Evolutionary conservation across 345 rosid species (phyloP), one percentile per base, ranked within the genome.

Genomic region (Salix purpurea): DNA sequence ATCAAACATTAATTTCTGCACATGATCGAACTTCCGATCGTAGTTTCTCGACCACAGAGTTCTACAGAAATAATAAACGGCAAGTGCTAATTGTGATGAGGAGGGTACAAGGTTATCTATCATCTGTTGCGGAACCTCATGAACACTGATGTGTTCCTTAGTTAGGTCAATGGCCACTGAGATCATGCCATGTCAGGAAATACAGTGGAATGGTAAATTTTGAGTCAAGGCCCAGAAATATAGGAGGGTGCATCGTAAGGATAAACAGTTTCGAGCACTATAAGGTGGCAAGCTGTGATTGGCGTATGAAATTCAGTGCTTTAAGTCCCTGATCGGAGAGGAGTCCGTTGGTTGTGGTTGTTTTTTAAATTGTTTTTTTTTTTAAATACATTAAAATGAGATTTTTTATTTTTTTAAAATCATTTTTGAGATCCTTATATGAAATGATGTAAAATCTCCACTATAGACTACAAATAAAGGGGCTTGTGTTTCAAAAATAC

Each of bases 231-330:
- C 58, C 23, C 21, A 2, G 23, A 52, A 52, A 52, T 7, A 7
- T 6, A 52, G 58, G 58, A 19, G n/a, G n/a, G 1, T 18, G 9
- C 19, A 19, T 54, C 36, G 6, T 54, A 19, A 12, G 32, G 52
- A 70, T 8, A 10, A 37, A 44, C 72, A 15, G n/a, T 26, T 69
- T 13, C 4, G 13, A 13, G 66, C 14, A 30, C 28, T 10, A 24
- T 0, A 6, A 69, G 4, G 62, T 34, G 82, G 54, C 18, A 24
- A 40, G n/a, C 8, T 21, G 56, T 61, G 73, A 56, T 70, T 67
- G n/a, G 65, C 16, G n/a, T 28, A 69, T 73, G 70, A 48, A 69
- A 73, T 68, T 79, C 65, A 79, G 74, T 9, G 70, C 42, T 44
- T 36, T 3, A 52, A 65, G 14, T 18, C 19, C 6, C 24, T 70